These are phyloP conservation scores for Cyberlindnera misumaiensis DNA, from an alignment of 805 yeast species.

Conservation along the genomic window DNA sequence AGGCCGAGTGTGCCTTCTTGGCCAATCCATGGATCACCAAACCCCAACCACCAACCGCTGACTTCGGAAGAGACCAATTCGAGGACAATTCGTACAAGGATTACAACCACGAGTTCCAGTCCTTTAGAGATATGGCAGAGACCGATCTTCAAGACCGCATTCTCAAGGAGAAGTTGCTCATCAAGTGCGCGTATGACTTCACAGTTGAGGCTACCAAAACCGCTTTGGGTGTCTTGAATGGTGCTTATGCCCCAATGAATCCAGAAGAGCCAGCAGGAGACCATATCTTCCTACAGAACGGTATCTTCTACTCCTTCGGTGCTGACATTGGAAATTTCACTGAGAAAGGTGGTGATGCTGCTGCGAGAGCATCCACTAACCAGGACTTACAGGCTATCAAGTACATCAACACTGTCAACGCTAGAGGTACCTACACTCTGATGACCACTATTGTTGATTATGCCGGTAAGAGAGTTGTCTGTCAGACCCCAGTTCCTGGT, in stretches of 20 bases:
- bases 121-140: conserved; percentile 65
- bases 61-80: conserved; percentile 24
- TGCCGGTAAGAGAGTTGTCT: conserved; percentile 80
- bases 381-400: conserved; percentile 75
- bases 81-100: conserved; percentile 45
- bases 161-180: conserved; percentile 66
- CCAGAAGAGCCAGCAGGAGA: conserved; percentile 60
- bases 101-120: conserved; percentile 89
- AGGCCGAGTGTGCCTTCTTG: conserved; percentile 56
- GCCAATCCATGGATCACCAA: conserved; percentile 68
- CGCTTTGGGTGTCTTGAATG: conserved; percentile 68
- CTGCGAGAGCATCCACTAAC: conserved; percentile 71
- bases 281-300: conserved; percentile 70
- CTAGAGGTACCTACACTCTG: conserved; percentile 58
- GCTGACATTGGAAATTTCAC: conserved; percentile 64
- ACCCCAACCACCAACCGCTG: conserved; percentile 18
- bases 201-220: conserved; percentile 70
- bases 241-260: conserved; percentile 71
- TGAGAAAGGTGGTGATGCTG: conserved; percentile 71
- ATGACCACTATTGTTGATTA: conserved; percentile 85
- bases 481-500: conserved; percentile 97
- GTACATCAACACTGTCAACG: conserved; percentile 58
- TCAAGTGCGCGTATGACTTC: conserved; percentile 70
- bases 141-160: conserved; percentile 57
- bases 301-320: conserved; percentile 81